Conservation (phyloP, 495 filamentous ascomycete species). For the Podospora bellae-mahoneyi region DNA sequence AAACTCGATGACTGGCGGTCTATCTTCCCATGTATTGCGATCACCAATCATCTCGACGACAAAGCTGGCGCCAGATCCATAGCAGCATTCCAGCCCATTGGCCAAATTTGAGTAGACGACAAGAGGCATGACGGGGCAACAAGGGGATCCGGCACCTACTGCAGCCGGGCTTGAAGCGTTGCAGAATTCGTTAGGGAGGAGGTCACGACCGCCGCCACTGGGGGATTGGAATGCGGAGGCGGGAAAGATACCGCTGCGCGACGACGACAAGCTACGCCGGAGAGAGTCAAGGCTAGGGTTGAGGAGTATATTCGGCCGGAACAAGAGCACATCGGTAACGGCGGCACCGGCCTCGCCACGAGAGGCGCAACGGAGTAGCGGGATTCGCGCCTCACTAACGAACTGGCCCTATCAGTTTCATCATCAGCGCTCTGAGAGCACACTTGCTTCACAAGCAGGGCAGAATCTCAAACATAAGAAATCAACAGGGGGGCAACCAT, state of each 20-base stretch:
- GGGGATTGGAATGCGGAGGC: constrained; percentile 16
- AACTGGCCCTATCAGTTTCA: constrained; percentile 40
- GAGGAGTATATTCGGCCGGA: constrained; percentile 45
- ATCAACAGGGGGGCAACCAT: constrained; percentile 23
- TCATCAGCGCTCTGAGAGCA: constrained; percentile 39
- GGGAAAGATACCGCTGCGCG: constrained; percentile 26
- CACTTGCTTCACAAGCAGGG: constrained; percentile 27
- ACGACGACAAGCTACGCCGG: constrained; percentile 33
- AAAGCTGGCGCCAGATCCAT: not conserved
- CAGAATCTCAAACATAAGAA: constrained; percentile 39
- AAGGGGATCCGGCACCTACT: constrained; percentile 20
- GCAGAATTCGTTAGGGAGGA: constrained; percentile 20
- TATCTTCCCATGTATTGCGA: not conserved
- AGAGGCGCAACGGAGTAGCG: constrained; percentile 29
- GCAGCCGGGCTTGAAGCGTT: constrained; percentile 24
- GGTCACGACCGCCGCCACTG: constrained; percentile 27
- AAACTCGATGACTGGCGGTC: not conserved
- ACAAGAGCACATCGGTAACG: constrained; percentile 32
- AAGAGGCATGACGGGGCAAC: constrained; percentile 22
- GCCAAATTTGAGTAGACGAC: not conserved
- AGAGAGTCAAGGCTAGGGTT: constrained; percentile 51
- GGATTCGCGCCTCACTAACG: constrained; percentile 43
- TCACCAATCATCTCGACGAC: constrained; percentile 1
- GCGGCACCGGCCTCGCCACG: constrained; percentile 20
- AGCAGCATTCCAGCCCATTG: constrained; percentile 1